A percentile compares a stretch with the other conserved stretches of the same genome.
Conservation (phyloP, 1,139 yeast species). For the Yamadazyma dushanensis region DNA sequence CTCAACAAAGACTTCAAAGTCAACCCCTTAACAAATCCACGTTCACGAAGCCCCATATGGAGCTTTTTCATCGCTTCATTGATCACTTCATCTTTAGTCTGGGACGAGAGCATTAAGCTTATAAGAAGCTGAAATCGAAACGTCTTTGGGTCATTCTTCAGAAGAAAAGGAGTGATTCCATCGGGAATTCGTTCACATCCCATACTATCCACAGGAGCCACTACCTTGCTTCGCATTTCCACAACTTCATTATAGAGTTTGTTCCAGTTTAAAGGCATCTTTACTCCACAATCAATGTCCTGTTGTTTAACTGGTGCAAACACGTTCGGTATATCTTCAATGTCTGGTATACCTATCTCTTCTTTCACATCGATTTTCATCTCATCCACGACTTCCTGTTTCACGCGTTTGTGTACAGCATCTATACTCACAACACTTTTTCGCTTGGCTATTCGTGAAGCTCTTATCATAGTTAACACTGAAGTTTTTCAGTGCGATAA, state of each 20-base stretch:
- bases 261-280: conserved; percentile 49
- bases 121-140: conserved; percentile 75
- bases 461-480: too few species aligned
- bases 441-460: conserved; percentile 7
- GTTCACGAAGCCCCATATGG: conserved; percentile 40
- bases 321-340: conserved; percentile 12
- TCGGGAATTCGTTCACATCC: conserved; percentile 82
- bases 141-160: conserved; percentile 31
- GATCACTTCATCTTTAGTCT: conserved; percentile 88
- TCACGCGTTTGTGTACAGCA: background rate
- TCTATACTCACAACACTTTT: background rate
- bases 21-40: conserved; percentile 33
- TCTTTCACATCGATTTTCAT: background rate
- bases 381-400: background rate
- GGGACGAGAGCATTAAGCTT: conserved; percentile 85
- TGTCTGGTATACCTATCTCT: conserved; percentile 4
- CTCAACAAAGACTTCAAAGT: conserved; percentile 36
- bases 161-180: conserved; percentile 33
- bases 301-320: conserved; percentile 6
- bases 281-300: conserved; percentile 11
- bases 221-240: conserved; percentile 59
- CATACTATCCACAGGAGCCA: conserved; percentile 85
- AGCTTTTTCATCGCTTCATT: conserved; percentile 67
- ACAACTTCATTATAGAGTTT: conserved; percentile 63
- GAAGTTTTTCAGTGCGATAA: background rate